A percentile compares a stretch with the other conserved stretches of the same genome.
Conservation (phyloP, 345 rosid species). For the Salix caprea region DNA sequence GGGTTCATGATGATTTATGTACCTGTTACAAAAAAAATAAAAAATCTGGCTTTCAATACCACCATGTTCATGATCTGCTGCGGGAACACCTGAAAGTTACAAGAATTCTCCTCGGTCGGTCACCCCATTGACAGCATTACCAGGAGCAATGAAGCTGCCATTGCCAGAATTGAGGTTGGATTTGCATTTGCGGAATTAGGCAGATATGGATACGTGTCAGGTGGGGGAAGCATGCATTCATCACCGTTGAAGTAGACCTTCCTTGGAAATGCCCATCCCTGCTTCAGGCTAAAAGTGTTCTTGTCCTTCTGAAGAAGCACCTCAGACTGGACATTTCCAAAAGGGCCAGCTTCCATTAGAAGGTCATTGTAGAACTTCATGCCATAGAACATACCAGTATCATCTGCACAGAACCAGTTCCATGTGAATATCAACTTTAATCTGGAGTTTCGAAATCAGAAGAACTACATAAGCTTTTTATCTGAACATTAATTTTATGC, state of each 20-base stretch:
- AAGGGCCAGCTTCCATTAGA: constrained; percentile 85
- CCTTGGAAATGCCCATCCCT: constrained; percentile 95
- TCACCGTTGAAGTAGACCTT: constrained; percentile 91
- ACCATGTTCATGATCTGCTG: constrained; percentile 3
- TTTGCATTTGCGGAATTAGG: constrained; percentile 54
- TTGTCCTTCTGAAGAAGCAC: constrained; percentile 71
- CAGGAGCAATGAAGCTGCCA: constrained; percentile 28
- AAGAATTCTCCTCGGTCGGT: not conserved
- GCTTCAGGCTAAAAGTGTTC: constrained; percentile 67
- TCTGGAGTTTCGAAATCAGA: not conserved
- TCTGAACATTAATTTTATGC: not conserved
- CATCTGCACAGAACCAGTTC: constrained; percentile 49
- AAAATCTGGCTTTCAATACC: constrained; percentile 11
- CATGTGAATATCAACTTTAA: not conserved
- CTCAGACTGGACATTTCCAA: constrained; percentile 87
- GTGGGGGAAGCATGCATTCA: constrained; percentile 85
- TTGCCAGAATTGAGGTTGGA: constrained; percentile 14
- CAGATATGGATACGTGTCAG: constrained; percentile 76
- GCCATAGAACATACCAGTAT: constrained; percentile 87
- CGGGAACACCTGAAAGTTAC: constrained; percentile 3
- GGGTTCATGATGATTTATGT: constrained; percentile 7
- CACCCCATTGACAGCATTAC: constrained; percentile 17
- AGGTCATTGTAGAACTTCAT: constrained; percentile 77
- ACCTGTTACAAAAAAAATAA: constrained; percentile 6
- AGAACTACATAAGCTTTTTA: not conserved